Evolutionary conservation across 2,329 filamentous ascomycete genomes (phyloP), one percentile per base, ranked within the genome.

Genomic region (Myriosclerotinia scirpicola): DNA sequence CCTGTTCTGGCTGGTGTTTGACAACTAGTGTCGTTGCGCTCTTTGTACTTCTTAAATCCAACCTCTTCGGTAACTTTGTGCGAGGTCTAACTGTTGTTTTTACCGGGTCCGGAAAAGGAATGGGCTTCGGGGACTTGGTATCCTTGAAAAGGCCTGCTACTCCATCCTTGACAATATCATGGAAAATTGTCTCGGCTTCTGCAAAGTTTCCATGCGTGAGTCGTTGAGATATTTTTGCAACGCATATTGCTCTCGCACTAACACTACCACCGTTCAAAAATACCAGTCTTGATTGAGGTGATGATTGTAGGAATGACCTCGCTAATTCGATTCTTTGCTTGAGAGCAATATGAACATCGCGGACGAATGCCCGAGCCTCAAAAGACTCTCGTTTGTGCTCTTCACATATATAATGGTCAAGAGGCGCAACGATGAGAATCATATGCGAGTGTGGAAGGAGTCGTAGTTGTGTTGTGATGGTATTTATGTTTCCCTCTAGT

Each of bases 261-360:
- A 83, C 79, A 3, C 83, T 84, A 12, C 87, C 85, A 3, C 86
- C 87, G 63, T 86, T 82, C 75, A 87, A 78, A 70, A 89, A 87
- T 9, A 87, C 86, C 5, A 89, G 75, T 66, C 82, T 81, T 62
- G 76, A 75, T 12, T 78, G 73, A 0, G 79, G 80, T 8, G 83
- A 81, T 12, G 77, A 77, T 52, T 77, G 75, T 34, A 89, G 74
- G 71, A 89, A 89, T 2, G 78, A 73, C 40, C 78, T 76, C 9
- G 86, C 86, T 54, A 78, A 78, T 63, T 83, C 77, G 40, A 79
- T 77, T 53, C 86, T 82, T 22, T 79, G 76, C 58, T 76, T 69
- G 40, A 81, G 79, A 20, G 84, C 85, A 58, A 81, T 76, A 71
- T 88, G 84, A 8, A 86, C 79, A 64, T 78, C 76, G 53, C 79